Conservation (phyloP, 2,329 filamentous ascomycete genomes). For the Colletotrichum brevisporum region DNA sequence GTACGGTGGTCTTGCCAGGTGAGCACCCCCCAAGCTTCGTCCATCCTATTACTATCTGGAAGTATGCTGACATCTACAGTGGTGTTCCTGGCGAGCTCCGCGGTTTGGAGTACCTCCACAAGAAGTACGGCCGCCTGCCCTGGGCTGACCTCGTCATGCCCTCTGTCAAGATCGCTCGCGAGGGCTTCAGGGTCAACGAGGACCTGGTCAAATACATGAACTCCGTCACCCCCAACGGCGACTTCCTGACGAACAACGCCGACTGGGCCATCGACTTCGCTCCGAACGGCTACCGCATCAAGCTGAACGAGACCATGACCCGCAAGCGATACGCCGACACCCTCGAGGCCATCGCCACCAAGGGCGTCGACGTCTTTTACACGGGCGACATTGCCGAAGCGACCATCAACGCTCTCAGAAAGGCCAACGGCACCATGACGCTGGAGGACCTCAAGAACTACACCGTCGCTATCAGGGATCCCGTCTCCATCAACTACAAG, state of each 20-base stretch:
- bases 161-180: conserved; percentile 78
- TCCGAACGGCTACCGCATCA: conserved; percentile 76
- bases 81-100: conserved; percentile 80
- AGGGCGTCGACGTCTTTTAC: conserved; percentile 80
- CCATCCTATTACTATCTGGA: neutral
- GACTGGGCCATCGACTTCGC: conserved; percentile 90
- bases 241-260: conserved; percentile 79
- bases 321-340: conserved; percentile 82
- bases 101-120: conserved; percentile 81
- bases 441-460: conserved; percentile 81
- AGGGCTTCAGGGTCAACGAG: conserved; percentile 79
- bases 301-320: conserved; percentile 80
- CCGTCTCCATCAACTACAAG: conserved; percentile 74
- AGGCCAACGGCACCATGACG: conserved; percentile 82
- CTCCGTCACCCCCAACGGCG: conserved; percentile 55
- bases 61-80: conserved; percentile 48
- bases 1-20: conserved; percentile 79
- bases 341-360: conserved; percentile 76
- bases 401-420: conserved; percentile 76
- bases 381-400: conserved; percentile 76
- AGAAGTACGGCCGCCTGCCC: conserved; percentile 72
- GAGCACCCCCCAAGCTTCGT: conserved; percentile 55
- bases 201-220: conserved; percentile 82
- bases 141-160: conserved; percentile 79
- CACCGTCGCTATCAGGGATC: conserved; percentile 73